Evolutionary conservation across 495 filamentous ascomycete genomes (phyloP), one percentile per base, ranked within the genome.

Genomic region (Daldinia vernicosa): DNA sequence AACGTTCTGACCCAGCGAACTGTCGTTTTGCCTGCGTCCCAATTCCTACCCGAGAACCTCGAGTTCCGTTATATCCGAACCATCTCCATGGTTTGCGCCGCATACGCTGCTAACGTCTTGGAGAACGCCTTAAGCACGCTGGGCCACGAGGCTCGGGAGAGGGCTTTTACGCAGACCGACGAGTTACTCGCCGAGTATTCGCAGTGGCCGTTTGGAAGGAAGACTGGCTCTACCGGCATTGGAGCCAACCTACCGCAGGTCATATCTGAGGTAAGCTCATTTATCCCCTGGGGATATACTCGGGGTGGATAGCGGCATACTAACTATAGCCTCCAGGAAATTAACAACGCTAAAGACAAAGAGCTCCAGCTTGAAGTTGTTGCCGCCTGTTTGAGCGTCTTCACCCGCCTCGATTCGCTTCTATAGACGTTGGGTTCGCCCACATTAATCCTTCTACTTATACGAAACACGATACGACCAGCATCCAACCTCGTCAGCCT

Each of bases 311-410:
- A 30, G 4, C 35, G 12, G 14, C 12, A 58, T 66, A 19, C 61
- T 69, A 63, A 73, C 43, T 8, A 24, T 22, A 11, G 39, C 19
- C 8, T 52, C 37, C 51, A 86, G 71, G 95, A 99, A 78, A 83
- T 97, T 71, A 93, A 90, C 74, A 89, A 86, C 69, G 86, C 83
- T 69, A 94, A 92, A 81, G 94, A 98, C 61, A 95, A 91, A 80
- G 95, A 99, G 75, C 85, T 99, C 69, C 95, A 99, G 75, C 83
- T 99, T 74, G 95, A 99, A 88, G 95, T 98, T 74, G 92, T 98
- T 57, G 93, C 95, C 53, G 95, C 95, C 66, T 97, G 94, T 81
- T 85, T 98, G 80, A 97, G 91, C 83, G 95, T 98, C 74, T 98
- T 97, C 79, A 98, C 95, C 63, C 88, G 95, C 80, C 89, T 98